Base-by-base conservation (phyloP, 805 yeast genomes). In the Candida tallmaniae region DNA sequence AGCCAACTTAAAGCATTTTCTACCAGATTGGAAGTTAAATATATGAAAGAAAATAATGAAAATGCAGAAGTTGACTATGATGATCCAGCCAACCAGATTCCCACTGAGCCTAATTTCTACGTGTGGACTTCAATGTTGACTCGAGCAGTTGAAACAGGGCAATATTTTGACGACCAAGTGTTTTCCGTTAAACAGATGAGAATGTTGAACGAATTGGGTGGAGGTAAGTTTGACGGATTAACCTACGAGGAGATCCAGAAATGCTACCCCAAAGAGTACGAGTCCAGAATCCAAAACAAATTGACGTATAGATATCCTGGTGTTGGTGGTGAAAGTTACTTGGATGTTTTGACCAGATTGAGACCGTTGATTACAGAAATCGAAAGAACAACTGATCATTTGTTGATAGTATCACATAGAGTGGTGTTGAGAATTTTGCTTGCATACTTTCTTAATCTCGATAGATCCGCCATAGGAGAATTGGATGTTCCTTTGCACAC, bases 401-500 rank as follows among this genome's bases (percentile, higher is more conserved):
- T 87, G 22, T 60, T 89, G 29, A 73, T 90, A 15, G 74, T 90
- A 0, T 80, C 95, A 2, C 98, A 90, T 55, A 72, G 97, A 25
- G 97, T 90, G 4, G 95, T 90, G 6, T 80, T 94, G 17, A 67
- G 97, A 29, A 86, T 90, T 11, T 61, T 90, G 32, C 62, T 90
- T 36, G 96, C 95, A 0, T 90, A 90, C 56, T 93, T 87, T 49
- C 68, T 90, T 70, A 90, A 89, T 51, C 65, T 93, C 40, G 79
- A 80, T 44, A 74, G 80, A 47, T 83, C 84, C 26, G 70, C 86
- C 0, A 84, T 90, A 39, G 89, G 95, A 1, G 95, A 85, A 47
- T 70, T 90, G 44, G 97, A 90, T 58, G 89, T 90, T 5, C 97
- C 97, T 4, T 65, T 90, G 36, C 97, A 90, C 52, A 84, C 96